Evolutionary conservation across 2,329 filamentous ascomycete genomes (phyloP), one percentile per base, ranked within the genome.

Genomic region (Periconia sp.): DNA sequence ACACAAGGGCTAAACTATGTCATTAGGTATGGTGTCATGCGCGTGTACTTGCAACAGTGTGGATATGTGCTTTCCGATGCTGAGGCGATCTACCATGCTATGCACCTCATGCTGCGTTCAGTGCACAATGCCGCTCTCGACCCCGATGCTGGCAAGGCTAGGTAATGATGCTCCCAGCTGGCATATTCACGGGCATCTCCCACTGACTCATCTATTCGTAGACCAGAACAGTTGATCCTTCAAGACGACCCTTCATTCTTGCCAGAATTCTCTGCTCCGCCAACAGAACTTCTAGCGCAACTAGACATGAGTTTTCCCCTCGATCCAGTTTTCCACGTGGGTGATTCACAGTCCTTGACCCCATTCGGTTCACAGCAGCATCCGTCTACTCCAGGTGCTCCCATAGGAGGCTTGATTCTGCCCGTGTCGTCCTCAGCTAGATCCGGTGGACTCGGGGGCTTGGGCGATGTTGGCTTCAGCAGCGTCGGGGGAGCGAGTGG

Each of bases 21-120:
- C 7, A 15, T n/a, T 37, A 74, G 72, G 52, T 74, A 72, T 69
- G 92, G 92, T 6, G 85, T 96, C 15, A 89, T 91, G 2, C 85
- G 89, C 46, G 92, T 97, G 17, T 96, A 91, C 71, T 81, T 85
- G 23, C 90, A 96, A 70, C 92, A 99, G 74, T 96, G 90, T 64
- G 82, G 82, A 37, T 99, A 96, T 70, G 85, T 96, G 20, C 85
- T 97, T 45, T 81, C 83, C 2, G 94, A 97, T 67, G 86, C 87
- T 2, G 87, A 92, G 72, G 86, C 84, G 61, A 86, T 89, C 37
- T 87, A 91, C 62, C 83, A 86, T 55, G 85, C 85, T 60, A 90
- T 97, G 82, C 82, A 83, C 59, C 77, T 84, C 2, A 84, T 92
- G 68, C 78, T 90, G 57, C 84, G 81, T 47, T 75, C 81, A 8